Percentiles rank a stretch among this genome's conserved stretches.
These are phyloP conservation scores for Calocybe cyanea DNA, from an alignment of 768 basidiomycete species.

Conservation along the genomic window DNA sequence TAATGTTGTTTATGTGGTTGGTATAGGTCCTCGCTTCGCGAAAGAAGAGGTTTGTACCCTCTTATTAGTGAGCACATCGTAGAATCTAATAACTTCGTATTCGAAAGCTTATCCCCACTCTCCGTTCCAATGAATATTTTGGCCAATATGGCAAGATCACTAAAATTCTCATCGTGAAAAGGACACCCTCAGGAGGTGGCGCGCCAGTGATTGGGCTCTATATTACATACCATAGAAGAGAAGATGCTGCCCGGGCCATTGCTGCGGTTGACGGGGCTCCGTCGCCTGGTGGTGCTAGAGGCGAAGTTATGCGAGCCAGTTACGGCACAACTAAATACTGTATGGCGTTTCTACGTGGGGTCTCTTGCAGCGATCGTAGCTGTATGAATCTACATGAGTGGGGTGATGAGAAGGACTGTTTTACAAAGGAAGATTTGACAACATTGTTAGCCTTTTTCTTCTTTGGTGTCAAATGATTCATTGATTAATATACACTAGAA, in stretches of 20 bases:
- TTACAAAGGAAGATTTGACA: conserved; percentile 93
- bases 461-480: neutral
- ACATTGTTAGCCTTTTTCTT: conserved; percentile 60
- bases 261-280: conserved; percentile 88
- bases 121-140: conserved; percentile 95
- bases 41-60: conserved; percentile 82
- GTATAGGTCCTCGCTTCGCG: conserved; percentile 89
- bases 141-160: conserved; percentile 98
- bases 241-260: conserved; percentile 93
- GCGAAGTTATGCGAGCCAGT: conserved; percentile 85
- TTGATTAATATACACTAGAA: conserved; percentile 39
- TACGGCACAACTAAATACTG: conserved; percentile 98
- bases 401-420: conserved; percentile 98
- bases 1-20: conserved; percentile 93
- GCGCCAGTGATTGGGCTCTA: conserved; percentile 87
- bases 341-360: conserved; percentile 87
- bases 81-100: neutral
- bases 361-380: conserved; percentile 77
- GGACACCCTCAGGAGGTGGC: conserved; percentile 69
- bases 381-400: conserved; percentile 97
- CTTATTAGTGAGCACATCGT: conserved; percentile 6
- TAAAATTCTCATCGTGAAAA: conserved; percentile 91
- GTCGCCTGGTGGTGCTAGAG: conserved; percentile 82
- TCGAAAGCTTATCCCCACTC: conserved; percentile 42
- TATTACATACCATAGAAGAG: conserved; percentile 90